Base-by-base conservation (phyloP, 2,329 filamentous ascomycete genomes). In the Knufia fluminis region DNA sequence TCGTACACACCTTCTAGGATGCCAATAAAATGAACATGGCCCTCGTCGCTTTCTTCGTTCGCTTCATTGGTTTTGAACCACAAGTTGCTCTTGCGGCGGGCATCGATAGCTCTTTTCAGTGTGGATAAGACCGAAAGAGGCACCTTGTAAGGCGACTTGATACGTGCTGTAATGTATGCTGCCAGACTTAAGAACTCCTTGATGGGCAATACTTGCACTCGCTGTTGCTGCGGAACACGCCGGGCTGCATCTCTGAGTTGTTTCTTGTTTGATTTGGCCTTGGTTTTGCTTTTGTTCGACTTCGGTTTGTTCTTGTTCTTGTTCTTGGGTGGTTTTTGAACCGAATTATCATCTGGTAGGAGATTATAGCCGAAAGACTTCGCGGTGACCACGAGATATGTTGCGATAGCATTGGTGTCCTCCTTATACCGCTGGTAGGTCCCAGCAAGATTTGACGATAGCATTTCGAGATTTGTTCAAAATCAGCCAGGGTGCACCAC, bases 11-110 rank as follows among this genome's bases (percentile, higher is more conserved):
- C 40, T 46, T 54, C 52, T 2, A 54, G 46, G n/a, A 52, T 38
- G 10, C 49, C 42, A 24, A 54, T 20, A 23, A 54, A 54, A 40
- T 51, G 49, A 23, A 38, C 47, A 44, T 54, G 49, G 12, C 45
- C 22, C 22, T 46, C 44, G 32, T 46, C 44, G 32, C 33, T 46
- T 4, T 33, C 17, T 20, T 47, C 26, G 32, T 41, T 33, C 28
- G 40, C 16, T 31, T 48, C 46, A 33, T 28, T 12, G 7, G 39
- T 42, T 42, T 17, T 14, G 19, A 42, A 42, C 39, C 39, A 42
- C 6, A 22, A 4, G 19, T 41, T 48, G 33, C 46, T 40, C 24
- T 26, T 22, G 19, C 46, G 9, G 12, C 36, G 12, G 32, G 19
- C 19, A 3, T 35, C 42, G 26, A 35, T 35, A 32, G 23, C 16